Evolutionary conservation across 2,329 filamentous ascomycete genomes (phyloP).

Genomic region (Neofusicoccum parvum): DNA sequence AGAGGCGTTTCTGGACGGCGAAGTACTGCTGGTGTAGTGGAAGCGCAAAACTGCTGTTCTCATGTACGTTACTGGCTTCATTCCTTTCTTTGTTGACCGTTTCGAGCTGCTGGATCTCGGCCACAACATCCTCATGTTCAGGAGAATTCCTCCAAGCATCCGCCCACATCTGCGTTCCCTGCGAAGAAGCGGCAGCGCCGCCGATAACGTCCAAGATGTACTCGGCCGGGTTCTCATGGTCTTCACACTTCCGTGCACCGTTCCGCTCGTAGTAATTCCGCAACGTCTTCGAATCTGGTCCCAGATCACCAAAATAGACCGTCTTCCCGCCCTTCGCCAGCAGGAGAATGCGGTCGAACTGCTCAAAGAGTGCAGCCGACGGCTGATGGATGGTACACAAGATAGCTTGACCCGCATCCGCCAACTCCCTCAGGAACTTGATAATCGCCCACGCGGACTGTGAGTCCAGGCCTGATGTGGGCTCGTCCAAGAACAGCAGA

Average conservation of each 20-base stretch:
- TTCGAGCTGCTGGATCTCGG: slow-evolving; percentile 44
- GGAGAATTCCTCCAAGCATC: slow-evolving; percentile 40
- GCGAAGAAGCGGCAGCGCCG: slow-evolving; percentile 37
- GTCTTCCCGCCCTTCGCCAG: slow-evolving; percentile 42
- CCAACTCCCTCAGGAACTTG: slow-evolving; percentile 67
- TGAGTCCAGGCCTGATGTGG: slow-evolving; percentile 33
- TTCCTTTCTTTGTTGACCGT: slow-evolving; percentile 34
- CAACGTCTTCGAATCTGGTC: slow-evolving; percentile 42
- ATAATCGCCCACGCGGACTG: slow-evolving; percentile 64
- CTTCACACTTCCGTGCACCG: slow-evolving; percentile 61
- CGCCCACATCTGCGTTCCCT: slow-evolving; percentile 47
- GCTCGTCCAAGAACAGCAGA: slow-evolving; percentile 65
- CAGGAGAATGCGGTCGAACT: slow-evolving; percentile 49
- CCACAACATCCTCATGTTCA: slow-evolving; percentile 31
- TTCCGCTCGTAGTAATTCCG: slow-evolving; percentile 62
- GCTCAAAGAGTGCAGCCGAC: slow-evolving; percentile 47
- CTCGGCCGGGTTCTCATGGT: slow-evolving; percentile 72
- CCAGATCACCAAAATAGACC: slow-evolving; percentile 51
- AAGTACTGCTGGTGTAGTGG: slow-evolving; percentile 36
- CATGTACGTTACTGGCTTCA: slow-evolving; percentile 34
- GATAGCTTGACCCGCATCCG: slow-evolving; percentile 51
- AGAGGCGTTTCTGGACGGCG: slow-evolving; percentile 43
- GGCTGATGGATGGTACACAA: slow-evolving; percentile 54
- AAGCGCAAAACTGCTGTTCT: slow-evolving; percentile 47
- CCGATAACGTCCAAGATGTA: slow-evolving; percentile 53